A percentile compares a stretch with the other conserved stretches of the same genome.
These are phyloP conservation scores for Kregervanrija pseudodelftensis DNA, from an alignment of 805 yeast species.

Conservation along the genomic window DNA sequence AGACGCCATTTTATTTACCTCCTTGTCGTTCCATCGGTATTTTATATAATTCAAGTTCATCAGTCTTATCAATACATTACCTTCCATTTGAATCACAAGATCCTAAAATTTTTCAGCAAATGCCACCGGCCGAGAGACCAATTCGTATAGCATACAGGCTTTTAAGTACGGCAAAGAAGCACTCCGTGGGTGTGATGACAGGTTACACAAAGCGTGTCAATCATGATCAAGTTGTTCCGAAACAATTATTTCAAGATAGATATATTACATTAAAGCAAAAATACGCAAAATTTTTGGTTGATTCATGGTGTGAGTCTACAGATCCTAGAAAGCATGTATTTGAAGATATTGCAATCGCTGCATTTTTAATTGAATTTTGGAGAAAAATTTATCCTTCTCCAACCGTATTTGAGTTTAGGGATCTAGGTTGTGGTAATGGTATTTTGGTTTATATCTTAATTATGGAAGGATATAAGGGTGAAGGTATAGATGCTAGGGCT, in stretches of 20 bases:
- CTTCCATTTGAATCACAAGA: slow-evolving; percentile 44
- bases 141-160: slow-evolving; percentile 78
- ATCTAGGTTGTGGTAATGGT: slow-evolving; percentile 95
- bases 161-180: slow-evolving; percentile 72
- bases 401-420: slow-evolving; percentile 62
- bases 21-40: slow-evolving; percentile 75
- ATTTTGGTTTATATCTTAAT: slow-evolving; percentile 66
- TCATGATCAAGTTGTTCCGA: slow-evolving; percentile 81
- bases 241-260: slow-evolving; percentile 74
- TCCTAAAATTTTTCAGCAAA: slow-evolving; percentile 21
- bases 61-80: slow-evolving; percentile 64
- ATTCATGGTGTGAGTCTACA: slow-evolving; percentile 86
- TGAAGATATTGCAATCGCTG: slow-evolving; percentile 94
- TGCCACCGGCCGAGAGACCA: slow-evolving; percentile 50
- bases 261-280: slow-evolving; percentile 76
- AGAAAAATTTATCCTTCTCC: slow-evolving; percentile 34
- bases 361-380: slow-evolving; percentile 89
- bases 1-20: slow-evolving; percentile 86
- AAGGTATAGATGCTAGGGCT: slow-evolving; percentile 84
- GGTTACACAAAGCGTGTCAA: slow-evolving; percentile 86
- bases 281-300: slow-evolving; percentile 68
- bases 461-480: slow-evolving; percentile 74
- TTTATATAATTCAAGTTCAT: slow-evolving; percentile 33
- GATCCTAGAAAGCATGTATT: slow-evolving; percentile 95
- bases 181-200: slow-evolving; percentile 72